Conservation (phyloP, 192 early-diverging fungal species). For the Podila verticillata region DNA sequence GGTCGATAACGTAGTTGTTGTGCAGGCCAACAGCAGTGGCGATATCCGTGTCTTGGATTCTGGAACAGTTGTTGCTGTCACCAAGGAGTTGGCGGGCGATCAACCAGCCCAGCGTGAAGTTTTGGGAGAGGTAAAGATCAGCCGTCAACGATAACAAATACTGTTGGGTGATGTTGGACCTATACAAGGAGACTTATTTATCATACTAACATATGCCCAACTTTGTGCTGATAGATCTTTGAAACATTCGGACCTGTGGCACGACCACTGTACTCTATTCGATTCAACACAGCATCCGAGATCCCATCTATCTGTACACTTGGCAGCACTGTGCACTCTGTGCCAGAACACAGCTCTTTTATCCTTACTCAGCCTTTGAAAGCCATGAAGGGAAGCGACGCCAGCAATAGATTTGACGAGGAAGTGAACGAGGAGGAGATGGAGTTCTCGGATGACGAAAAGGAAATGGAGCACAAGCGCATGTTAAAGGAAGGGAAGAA, state of each 20-base stretch:
- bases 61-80: conserved; percentile 72
- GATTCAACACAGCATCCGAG: conserved; percentile 72
- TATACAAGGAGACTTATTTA: neutral
- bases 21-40: conserved; percentile 62
- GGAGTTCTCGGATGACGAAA: conserved; percentile 97
- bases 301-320: conserved; percentile 60
- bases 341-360: conserved; percentile 69
- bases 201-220: neutral
- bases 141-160: neutral
- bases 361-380: conserved; percentile 73
- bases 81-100: neutral
- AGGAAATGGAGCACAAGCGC: conserved; percentile 71
- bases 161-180: neutral
- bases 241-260: conserved; percentile 94
- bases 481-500: conserved; percentile 57
- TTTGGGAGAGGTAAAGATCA: conserved; percentile 67
- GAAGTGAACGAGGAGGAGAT: conserved; percentile 83
- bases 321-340: conserved; percentile 69
- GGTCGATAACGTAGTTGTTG: conserved; percentile 78
- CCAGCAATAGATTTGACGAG: conserved; percentile 93
- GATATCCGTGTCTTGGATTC: conserved; percentile 74
- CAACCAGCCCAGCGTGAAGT: conserved; percentile 63
- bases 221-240: conserved; percentile 61
- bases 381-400: conserved; percentile 85
- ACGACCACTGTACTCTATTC: conserved; percentile 84